Evolutionary conservation across 495 filamentous ascomycete genomes (phyloP).

Genomic region (Aspergillus ostianus): DNA sequence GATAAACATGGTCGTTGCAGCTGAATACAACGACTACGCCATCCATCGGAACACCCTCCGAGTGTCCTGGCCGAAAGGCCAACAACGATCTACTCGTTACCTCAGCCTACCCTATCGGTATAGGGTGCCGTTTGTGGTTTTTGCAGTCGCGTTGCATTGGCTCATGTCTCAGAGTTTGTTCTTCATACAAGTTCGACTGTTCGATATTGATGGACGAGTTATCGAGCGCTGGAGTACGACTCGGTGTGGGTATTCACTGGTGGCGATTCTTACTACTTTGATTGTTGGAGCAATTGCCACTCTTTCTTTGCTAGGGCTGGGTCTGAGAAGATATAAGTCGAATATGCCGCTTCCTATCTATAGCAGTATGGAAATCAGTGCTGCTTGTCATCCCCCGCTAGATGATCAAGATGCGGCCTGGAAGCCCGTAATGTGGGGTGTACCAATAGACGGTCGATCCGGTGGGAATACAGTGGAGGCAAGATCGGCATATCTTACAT

Average conservation of each 20-base stretch:
- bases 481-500: not conserved
- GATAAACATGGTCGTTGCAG: conserved; percentile 33
- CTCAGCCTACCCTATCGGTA: conserved; percentile 44
- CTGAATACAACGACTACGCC: conserved; percentile 26
- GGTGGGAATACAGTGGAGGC: too few relatives aligned
- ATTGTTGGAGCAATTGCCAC: conserved; percentile 10
- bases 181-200: conserved; percentile 12
- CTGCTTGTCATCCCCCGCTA: conserved; percentile 39
- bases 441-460: not conserved
- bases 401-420: conserved; percentile 15
- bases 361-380: conserved; percentile 40
- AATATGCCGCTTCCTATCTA: conserved; percentile 33
- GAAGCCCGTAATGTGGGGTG: conserved; percentile 22
- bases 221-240: not conserved
- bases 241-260: not conserved
- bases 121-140: conserved; percentile 30
- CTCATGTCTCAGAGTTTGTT: conserved; percentile 42
- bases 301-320: not conserved
- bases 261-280: conserved; percentile 2
- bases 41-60: conserved; percentile 33
- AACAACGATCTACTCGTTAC: conserved; percentile 41
- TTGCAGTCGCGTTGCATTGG: conserved; percentile 35
- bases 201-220: conserved; percentile 1
- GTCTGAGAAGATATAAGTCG: conserved; percentile 6
- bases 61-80: conserved; percentile 34